Percentiles rank a stretch among this genome's conserved stretches.
Conservation (phyloP, 805 yeast species). For the Yamadazyma kitorensis region DNA sequence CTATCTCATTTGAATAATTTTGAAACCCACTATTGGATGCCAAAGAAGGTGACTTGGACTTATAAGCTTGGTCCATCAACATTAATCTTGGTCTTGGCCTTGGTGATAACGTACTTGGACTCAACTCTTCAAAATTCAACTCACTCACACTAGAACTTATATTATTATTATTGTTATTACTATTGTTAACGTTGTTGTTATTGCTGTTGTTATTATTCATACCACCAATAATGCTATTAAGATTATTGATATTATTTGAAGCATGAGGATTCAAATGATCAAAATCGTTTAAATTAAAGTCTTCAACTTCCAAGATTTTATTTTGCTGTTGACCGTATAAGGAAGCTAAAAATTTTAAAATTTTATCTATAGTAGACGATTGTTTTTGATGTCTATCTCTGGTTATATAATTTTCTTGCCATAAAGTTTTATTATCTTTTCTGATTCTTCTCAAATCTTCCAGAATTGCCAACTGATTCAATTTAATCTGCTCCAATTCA, state of each 20-base stretch:
- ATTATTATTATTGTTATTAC: not conserved
- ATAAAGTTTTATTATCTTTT: slow-evolving; percentile 82
- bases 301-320: slow-evolving; percentile 39
- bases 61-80: slow-evolving; percentile 40
- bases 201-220: not conserved
- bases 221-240: slow-evolving; percentile 8
- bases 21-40: slow-evolving; percentile 2
- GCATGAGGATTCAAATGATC: no score
- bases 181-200: not conserved
- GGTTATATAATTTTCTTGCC: slow-evolving; percentile 84
- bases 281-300: slow-evolving; percentile 16
- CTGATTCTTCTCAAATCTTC: slow-evolving; percentile 82
- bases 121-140: slow-evolving; percentile 9
- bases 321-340: slow-evolving; percentile 62
- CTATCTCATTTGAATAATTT: slow-evolving; percentile 1
- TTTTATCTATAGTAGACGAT: slow-evolving; percentile 83
- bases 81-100: slow-evolving; percentile 35
- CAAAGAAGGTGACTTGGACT: slow-evolving; percentile 4
- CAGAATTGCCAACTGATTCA: slow-evolving; percentile 74
- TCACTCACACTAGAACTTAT: not conserved
- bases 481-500: slow-evolving; percentile 74
- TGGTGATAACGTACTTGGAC: slow-evolving; percentile 8
- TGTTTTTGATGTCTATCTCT: slow-evolving; percentile 85
- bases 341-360: slow-evolving; percentile 81
- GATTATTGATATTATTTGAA: slow-evolving; percentile 11